phyloP scores from a whole-genome alignment of 345 rosid species.

The Eucalyptus curtisii region DNA sequence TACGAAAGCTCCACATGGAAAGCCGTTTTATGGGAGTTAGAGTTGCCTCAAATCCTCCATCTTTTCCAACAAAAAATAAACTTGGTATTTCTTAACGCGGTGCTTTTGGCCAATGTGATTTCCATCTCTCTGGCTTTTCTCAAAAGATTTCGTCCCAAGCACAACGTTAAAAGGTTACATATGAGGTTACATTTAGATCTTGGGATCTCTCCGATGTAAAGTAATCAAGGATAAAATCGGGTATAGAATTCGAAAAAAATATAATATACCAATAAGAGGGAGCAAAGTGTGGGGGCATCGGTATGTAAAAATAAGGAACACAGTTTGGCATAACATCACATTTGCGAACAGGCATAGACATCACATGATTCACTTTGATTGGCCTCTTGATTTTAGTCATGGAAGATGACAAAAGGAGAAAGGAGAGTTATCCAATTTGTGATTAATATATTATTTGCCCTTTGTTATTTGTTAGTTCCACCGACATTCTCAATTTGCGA shows the following conservation, averaged over 20 bases:
- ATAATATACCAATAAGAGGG: too few species aligned
- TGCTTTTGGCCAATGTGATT: neutral
- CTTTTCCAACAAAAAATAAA: neutral
- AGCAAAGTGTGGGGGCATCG: too few species aligned
- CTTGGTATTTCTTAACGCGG: neutral
- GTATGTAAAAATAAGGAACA: rapidly evolving
- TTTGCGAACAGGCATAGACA: too few species aligned
- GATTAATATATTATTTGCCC: neutral
- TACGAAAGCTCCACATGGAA: neutral
- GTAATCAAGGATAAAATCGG: too few species aligned
- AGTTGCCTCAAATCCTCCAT: neutral
- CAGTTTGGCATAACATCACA: rapidly evolving
- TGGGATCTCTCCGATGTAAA: too few species aligned
- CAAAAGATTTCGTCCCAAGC: neutral
- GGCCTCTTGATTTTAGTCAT: neutral
- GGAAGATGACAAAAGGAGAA: neutral
- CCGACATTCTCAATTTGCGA: neutral
- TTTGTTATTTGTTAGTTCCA: neutral
- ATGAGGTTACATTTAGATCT: too few species aligned
- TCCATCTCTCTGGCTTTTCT: neutral
- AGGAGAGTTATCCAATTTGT: neutral
- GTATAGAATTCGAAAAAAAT: too few species aligned
- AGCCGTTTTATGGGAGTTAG: neutral
- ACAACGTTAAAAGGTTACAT: too few species aligned
- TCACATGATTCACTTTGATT: too few species aligned